Evolutionary conservation across 1,139 yeast species (phyloP).

Genomic region (Candida tunisiensis): DNA sequence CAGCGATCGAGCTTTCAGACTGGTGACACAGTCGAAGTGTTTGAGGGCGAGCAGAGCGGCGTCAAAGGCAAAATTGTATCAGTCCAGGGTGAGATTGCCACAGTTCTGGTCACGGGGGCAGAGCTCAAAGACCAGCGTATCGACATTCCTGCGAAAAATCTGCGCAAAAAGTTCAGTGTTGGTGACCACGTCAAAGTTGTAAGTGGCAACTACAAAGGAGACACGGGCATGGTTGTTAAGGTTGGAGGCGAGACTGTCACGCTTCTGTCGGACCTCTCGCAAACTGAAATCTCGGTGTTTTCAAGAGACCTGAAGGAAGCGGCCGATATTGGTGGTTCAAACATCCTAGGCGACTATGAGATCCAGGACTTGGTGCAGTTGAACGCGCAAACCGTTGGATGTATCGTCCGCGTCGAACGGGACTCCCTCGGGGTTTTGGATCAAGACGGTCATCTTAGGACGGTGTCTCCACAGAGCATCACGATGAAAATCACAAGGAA

Average conservation of each 20-base stretch:
- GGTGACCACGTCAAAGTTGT: slow-evolving; percentile 95
- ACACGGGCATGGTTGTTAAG: slow-evolving; percentile 84
- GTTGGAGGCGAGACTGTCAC: slow-evolving; percentile 77
- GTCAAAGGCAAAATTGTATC: slow-evolving; percentile 66
- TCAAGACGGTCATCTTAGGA: slow-evolving; percentile 62
- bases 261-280: slow-evolving; percentile 75
- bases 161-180: slow-evolving; percentile 70
- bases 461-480: slow-evolving; percentile 65
- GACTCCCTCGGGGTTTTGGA: slow-evolving; percentile 70
- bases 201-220: slow-evolving; percentile 83
- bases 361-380: slow-evolving; percentile 82
- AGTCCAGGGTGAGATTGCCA: slow-evolving; percentile 49
- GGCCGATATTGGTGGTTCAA: slow-evolving; percentile 32
- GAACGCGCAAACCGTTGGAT: slow-evolving; percentile 77
- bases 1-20: slow-evolving; percentile 60
- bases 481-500: slow-evolving; percentile 53
- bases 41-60: slow-evolving; percentile 88
- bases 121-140: slow-evolving; percentile 31
- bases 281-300: slow-evolving; percentile 77
- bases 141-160: slow-evolving; percentile 63
- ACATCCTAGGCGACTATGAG: slow-evolving; percentile 58
- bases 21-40: slow-evolving; percentile 85
- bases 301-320: slow-evolving; percentile 59
- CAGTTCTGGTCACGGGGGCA: slow-evolving; percentile 35
- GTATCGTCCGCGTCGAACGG: slow-evolving; percentile 78